Percentiles rank a stretch among this genome's conserved stretches.
Conservation (phyloP, 2,329 filamentous ascomycete species). For the Ophiocordyceps camponoti-saundersi region DNA sequence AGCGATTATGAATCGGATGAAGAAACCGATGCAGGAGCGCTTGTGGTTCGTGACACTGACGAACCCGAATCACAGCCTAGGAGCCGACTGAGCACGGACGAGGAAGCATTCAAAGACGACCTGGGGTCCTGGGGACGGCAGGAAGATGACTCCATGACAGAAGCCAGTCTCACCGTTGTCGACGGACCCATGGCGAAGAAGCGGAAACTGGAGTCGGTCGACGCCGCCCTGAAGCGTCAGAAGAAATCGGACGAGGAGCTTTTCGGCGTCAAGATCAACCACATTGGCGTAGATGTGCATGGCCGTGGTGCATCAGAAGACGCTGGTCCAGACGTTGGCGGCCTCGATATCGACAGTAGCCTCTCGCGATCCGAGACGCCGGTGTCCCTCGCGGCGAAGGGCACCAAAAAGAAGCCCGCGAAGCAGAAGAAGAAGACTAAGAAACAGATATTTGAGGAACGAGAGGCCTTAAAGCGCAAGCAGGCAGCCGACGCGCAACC, state of each 20-base stretch:
- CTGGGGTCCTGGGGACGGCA: slow-evolving; percentile 27
- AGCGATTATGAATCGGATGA: slow-evolving; percentile 79
- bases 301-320: slow-evolving; percentile 32
- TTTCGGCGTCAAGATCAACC: slow-evolving; percentile 45
- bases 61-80: slow-evolving; percentile 69
- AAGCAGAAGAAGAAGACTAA: slow-evolving; percentile 63
- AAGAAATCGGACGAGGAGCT: slow-evolving; percentile 69
- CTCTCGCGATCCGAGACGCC: slow-evolving; percentile 30
- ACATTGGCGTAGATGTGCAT: slow-evolving; percentile 31
- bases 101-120: slow-evolving; percentile 34
- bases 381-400: slow-evolving; percentile 21
- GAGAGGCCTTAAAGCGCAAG: slow-evolving; percentile 40
- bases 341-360: slow-evolving; percentile 14
- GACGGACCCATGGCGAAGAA: slow-evolving; percentile 44
- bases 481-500: slow-evolving; percentile 26
- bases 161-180: slow-evolving; percentile 50
- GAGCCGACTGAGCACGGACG: slow-evolving; percentile 54
- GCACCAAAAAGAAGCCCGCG: slow-evolving; percentile 35
- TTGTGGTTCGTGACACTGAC: slow-evolving; percentile 59
- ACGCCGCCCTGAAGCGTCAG: slow-evolving; percentile 58
- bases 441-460: slow-evolving; percentile 57
- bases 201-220: slow-evolving; percentile 57
- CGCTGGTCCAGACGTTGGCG: slow-evolving; percentile 21
- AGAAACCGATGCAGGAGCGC: slow-evolving; percentile 40
- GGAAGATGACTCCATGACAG: slow-evolving; percentile 53